phyloP scores from a whole-genome alignment of 1,284 basidiomycete species.

The Fereydounia khargensis region DNA sequence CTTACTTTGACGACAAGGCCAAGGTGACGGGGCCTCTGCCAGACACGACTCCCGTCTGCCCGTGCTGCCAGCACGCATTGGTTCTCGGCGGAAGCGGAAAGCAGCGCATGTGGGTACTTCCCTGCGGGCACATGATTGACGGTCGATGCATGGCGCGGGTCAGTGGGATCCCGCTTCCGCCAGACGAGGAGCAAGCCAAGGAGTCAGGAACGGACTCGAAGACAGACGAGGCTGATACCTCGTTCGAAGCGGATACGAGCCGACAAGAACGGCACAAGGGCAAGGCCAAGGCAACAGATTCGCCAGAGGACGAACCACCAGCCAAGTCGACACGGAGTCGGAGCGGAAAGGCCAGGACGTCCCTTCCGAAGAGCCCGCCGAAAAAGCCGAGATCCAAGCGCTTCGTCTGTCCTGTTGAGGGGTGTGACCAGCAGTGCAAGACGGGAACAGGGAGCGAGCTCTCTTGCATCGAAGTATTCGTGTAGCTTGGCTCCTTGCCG shows the following conservation, averaged over 20 bases:
- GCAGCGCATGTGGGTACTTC: conserved; percentile 42
- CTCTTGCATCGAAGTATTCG: conserved; percentile 20
- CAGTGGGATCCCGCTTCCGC: conserved; percentile 9
- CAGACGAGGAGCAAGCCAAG: background rate
- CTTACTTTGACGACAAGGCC: conserved; percentile 36
- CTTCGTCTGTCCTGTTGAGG: conserved; percentile 43
- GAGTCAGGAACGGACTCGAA: background rate
- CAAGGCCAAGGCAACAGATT: conserved; percentile 19
- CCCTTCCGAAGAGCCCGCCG: conserved; percentile 1
- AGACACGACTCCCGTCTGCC: conserved; percentile 48
- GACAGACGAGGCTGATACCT: background rate
- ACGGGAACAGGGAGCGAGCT: conserved; percentile 30
- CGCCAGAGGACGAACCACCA: conserved; percentile 5
- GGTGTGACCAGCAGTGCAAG: conserved; percentile 41
- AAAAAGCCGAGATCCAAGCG: conserved; percentile 18
- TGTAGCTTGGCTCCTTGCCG: background rate
- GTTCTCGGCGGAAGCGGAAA: conserved; percentile 35
- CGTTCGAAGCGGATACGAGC: background rate
- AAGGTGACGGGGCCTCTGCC: conserved; percentile 41
- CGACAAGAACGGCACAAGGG: conserved; percentile 8
- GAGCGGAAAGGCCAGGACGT: conserved; percentile 5
- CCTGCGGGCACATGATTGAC: conserved; percentile 51
- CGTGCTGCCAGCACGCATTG: conserved; percentile 37
- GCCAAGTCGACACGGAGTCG: conserved; percentile 8
- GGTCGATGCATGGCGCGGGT: conserved; percentile 41